phyloP scores from a whole-genome alignment of 2,329 filamentous ascomycete genomes.

The Ceratocystis ficicola region DNA sequence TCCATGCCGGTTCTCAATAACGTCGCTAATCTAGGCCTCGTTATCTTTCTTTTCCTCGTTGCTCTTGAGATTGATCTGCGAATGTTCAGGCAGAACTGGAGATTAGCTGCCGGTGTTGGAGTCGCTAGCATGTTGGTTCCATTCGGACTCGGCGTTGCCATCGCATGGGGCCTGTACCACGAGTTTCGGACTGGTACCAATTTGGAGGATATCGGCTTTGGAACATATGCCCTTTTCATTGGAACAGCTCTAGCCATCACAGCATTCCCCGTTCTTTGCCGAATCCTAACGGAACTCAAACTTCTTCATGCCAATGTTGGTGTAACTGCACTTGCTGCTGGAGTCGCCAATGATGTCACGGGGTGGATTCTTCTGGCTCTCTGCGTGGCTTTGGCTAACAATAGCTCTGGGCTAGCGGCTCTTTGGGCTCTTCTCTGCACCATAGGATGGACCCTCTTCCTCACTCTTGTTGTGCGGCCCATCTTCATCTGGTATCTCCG shows the following conservation, averaged over 20 bases:
- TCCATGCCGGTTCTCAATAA: constrained; percentile 48
- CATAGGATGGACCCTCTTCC: constrained; percentile 62
- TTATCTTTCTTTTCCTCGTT: constrained; percentile 78
- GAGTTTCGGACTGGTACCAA: constrained; percentile 46
- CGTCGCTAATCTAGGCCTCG: constrained; percentile 65
- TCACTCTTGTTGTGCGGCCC: constrained; percentile 61
- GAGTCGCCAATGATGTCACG: constrained; percentile 76
- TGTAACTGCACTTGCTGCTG: constrained; percentile 77
- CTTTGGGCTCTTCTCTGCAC: constrained; percentile 71
- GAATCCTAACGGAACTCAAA: constrained; percentile 84
- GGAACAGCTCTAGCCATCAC: constrained; percentile 91
- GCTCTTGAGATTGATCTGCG: constrained; percentile 77
- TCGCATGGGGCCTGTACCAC: constrained; percentile 70
- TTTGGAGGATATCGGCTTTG: constrained; percentile 36
- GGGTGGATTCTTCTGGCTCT: constrained; percentile 81
- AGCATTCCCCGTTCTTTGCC: constrained; percentile 79
- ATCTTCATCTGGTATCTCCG: constrained; percentile 61
- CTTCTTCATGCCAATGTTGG: constrained; percentile 72
- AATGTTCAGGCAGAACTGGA: constrained; percentile 69
- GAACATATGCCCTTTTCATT: constrained; percentile 58
- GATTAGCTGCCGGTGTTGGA: constrained; percentile 63
- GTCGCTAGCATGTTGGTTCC: constrained; percentile 69
- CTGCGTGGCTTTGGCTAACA: constrained; percentile 87
- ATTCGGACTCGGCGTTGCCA: constrained; percentile 67
- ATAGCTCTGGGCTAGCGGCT: constrained; percentile 66